A percentile compares a stretch with the other conserved stretches of the same genome.
phyloP scores from a whole-genome alignment of 345 rosid species.

The Kernera saxatilis region DNA sequence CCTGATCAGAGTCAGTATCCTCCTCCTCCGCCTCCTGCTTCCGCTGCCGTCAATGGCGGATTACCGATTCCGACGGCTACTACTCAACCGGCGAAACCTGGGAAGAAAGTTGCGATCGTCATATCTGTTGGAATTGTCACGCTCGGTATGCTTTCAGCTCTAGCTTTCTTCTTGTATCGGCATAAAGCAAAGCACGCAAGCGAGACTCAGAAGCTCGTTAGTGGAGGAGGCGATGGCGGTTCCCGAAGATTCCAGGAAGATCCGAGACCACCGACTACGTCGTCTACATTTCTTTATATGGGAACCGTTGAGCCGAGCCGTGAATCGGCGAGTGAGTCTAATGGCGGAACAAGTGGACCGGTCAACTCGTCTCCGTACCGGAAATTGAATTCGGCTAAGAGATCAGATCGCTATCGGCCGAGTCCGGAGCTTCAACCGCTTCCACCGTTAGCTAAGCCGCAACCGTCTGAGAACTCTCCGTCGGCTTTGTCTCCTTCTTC shows the following conservation, averaged over 20 bases:
- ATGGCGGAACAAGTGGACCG: constrained; percentile 22
- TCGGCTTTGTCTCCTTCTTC: constrained; percentile 41
- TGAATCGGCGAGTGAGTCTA: constrained; percentile 39
- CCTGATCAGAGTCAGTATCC: constrained; percentile 49
- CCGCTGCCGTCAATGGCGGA: constrained; percentile 47
- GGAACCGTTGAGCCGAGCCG: constrained; percentile 81
- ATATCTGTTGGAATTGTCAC: constrained; percentile 92
- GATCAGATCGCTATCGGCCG: constrained; percentile 86
- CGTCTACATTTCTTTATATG: constrained; percentile 74
- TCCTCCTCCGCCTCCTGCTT: constrained; percentile 28
- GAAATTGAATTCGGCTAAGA: constrained; percentile 52
- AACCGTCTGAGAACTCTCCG: constrained; percentile 41
- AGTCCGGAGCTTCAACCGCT: constrained; percentile 96
- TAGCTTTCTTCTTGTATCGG: constrained; percentile 80
- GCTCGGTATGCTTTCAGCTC: constrained; percentile 83
- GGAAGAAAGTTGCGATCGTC: constrained; percentile 75
- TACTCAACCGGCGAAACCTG: constrained; percentile 67
- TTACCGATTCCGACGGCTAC: constrained; percentile 62
- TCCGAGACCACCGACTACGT: constrained; percentile 46
- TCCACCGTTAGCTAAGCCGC: constrained; percentile 63
- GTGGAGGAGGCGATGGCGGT: constrained; percentile 28
- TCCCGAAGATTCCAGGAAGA: constrained; percentile 51
- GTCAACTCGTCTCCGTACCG: constrained; percentile 66
- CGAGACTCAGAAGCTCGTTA: constrained; percentile 69
- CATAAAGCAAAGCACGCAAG: constrained; percentile 57